Base-by-base conservation (phyloP, 495 filamentous ascomycete species). In the Tirmania nivea region DNA sequence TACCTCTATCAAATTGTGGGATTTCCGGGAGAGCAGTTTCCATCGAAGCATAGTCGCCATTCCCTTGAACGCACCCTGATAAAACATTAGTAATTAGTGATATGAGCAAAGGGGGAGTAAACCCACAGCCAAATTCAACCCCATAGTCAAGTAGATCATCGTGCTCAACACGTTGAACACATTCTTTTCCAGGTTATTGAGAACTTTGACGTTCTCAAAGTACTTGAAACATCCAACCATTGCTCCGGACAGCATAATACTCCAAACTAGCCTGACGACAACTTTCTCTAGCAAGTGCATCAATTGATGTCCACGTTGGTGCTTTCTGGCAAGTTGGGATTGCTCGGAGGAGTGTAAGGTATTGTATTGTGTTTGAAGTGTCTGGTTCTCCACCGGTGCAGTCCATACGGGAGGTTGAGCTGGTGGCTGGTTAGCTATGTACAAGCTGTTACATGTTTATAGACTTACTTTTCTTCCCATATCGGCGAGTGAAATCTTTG, bases 131-230 rank as follows among this genome's bases (percentile, higher is more conserved):
- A 55, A 35, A 51, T 55, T 55, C 21, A 55, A 35, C 50, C 53
- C 53, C 10, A 52, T 25, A 25, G 57, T 59, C 19, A 59, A 54
- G 21, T 59, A 59, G 1, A 59, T 34, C 17, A 54, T 54, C 14
- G 57, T 59, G 42, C 37, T 50, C n/a, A 59, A 35, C 34, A 54
- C 51, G 48, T 59, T 59, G 35, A 59, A 59, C 54, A 54, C 55
- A 20, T 54, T 37, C 48, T 54, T 54, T n/a, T 50, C 31, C 12
- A 34, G n/a, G 16, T 50, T 51, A 17, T 50, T 34, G 19, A 59
- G 50, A 21, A 59, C 56, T 45, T 56, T 59, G 10, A 59, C 51
- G 35, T 50, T 54, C 31, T 59, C 57, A 31, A 50, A 59, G 20
- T 59, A 39, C 19, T 56, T 56, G 48, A 59, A 59, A 20, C 35